These are phyloP conservation scores for Brachypodium distachyon DNA, from an alignment of 202 grass and related monocot species.

Conservation along the genomic window DNA sequence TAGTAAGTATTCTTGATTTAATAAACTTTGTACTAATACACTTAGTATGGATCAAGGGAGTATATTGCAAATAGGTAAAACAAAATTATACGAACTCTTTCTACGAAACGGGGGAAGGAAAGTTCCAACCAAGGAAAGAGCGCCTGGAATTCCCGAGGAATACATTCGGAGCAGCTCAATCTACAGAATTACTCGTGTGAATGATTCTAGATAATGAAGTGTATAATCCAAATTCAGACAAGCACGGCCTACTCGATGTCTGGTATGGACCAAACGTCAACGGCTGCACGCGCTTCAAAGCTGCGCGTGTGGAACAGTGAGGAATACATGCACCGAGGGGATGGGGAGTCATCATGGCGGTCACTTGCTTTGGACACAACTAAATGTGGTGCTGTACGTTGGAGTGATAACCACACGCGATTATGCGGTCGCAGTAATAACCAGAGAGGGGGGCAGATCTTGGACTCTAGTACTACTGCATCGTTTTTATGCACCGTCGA, in stretches of 20 bases:
- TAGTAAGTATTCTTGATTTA: too few relatives aligned
- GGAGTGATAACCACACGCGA: slow-evolving; percentile 2
- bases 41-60: too few relatives aligned
- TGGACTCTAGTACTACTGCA: too few relatives aligned
- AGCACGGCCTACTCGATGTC: background rate
- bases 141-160: too few relatives aligned
- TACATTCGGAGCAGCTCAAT: too few relatives aligned
- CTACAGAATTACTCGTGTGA: too few relatives aligned
- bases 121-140: too few relatives aligned
- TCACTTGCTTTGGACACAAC: background rate
- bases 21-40: too few relatives aligned
- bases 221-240: background rate
- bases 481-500: background rate
- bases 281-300: slow-evolving; percentile 16
- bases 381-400: background rate
- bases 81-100: too few relatives aligned
- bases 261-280: slow-evolving; percentile 12
- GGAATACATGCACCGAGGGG: background rate
- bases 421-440: background rate
- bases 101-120: too few relatives aligned
- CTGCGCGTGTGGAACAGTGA: background rate
- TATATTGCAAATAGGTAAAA: too few relatives aligned
- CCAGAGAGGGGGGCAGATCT: background rate
- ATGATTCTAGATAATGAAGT: too few relatives aligned
- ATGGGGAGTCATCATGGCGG: background rate